Percentiles rank a stretch among this genome's conserved stretches.
Conservation (phyloP, 768 basidiomycete species). For the Boletus edulis region DNA sequence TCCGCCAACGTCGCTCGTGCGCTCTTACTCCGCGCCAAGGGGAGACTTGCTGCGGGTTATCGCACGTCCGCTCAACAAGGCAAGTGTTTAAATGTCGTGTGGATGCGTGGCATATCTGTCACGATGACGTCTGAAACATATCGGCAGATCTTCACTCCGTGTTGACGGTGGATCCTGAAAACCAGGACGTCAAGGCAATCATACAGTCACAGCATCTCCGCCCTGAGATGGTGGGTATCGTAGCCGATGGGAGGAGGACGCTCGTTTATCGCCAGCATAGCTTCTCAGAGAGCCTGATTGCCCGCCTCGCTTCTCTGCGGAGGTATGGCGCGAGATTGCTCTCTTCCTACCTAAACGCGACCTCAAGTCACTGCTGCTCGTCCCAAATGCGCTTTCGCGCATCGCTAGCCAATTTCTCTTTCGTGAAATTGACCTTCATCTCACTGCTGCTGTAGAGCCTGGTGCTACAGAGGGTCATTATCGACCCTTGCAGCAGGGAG, state of each 20-base stretch:
- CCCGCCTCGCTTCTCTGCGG: slow-evolving; percentile 57
- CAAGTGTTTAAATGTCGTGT: slow-evolving; percentile 17
- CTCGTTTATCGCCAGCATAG: slow-evolving; percentile 12
- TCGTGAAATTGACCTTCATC: slow-evolving; percentile 60
- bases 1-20: slow-evolving; percentile 55
- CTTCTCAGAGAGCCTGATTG: slow-evolving; percentile 37
- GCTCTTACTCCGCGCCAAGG: slow-evolving; percentile 64
- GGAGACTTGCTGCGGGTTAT: slow-evolving; percentile 57
- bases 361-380: slow-evolving; percentile 59
- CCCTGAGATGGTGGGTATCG: slow-evolving; percentile 51
- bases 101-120: neutral
- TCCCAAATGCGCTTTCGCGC: slow-evolving; percentile 65
- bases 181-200: slow-evolving; percentile 65
- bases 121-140: slow-evolving; percentile 3
- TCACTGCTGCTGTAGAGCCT: slow-evolving; percentile 40
- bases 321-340: slow-evolving; percentile 73
- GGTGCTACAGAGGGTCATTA: slow-evolving; percentile 10
- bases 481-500: slow-evolving; percentile 10
- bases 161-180: slow-evolving; percentile 60
- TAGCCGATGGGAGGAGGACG: neutral
- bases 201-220: slow-evolving; percentile 49
- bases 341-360: slow-evolving; percentile 60
- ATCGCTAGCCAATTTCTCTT: slow-evolving; percentile 69
- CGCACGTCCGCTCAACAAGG: slow-evolving; percentile 67
- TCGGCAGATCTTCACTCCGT: slow-evolving; percentile 63